phyloP scores from a whole-genome alignment of 768 basidiomycete genomes.

The Hypholoma fasciculare region DNA sequence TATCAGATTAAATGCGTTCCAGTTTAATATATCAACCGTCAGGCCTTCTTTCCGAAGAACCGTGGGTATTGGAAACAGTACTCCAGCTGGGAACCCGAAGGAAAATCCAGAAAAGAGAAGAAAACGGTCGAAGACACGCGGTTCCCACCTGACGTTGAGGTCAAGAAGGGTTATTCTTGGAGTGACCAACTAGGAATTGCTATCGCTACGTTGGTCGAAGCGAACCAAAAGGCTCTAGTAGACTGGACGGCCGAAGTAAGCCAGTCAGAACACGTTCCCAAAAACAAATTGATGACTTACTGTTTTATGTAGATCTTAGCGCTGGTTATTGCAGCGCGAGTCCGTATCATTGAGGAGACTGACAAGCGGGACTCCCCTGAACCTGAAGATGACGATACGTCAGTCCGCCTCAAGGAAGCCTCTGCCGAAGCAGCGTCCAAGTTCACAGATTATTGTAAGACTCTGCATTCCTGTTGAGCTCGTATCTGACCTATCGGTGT shows the following conservation, averaged over 20 bases:
- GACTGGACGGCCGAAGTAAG: slow-evolving; percentile 83
- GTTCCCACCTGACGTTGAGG: slow-evolving; percentile 67
- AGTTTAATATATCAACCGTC: slow-evolving; percentile 9
- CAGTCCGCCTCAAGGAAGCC: slow-evolving; percentile 36
- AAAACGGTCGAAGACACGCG: slow-evolving; percentile 41
- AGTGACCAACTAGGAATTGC: slow-evolving; percentile 90
- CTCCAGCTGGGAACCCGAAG: slow-evolving; percentile 73
- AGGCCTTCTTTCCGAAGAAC: slow-evolving; percentile 92
- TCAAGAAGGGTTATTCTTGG: slow-evolving; percentile 88
- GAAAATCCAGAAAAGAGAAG: slow-evolving; percentile 33
- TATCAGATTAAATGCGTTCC: slow-evolving; percentile 7
- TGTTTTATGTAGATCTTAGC: slow-evolving; percentile 51
- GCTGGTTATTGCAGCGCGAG: slow-evolving; percentile 58
- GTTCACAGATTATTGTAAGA: slow-evolving; percentile 77
- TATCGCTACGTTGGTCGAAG: slow-evolving; percentile 70
- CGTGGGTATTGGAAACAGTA: slow-evolving; percentile 83
- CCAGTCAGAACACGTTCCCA: slow-evolving; percentile 8
- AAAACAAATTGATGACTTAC: background rate
- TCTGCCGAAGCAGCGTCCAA: slow-evolving; percentile 71
- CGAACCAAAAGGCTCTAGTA: slow-evolving; percentile 61
- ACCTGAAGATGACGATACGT: slow-evolving; percentile 33
- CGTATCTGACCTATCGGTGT: background rate
- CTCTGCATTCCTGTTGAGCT: background rate
- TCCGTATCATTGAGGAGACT: slow-evolving; percentile 60
- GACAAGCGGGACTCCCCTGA: slow-evolving; percentile 40